phyloP scores from a whole-genome alignment of 139 green algal species.

The Coelastrella sp. region DNA sequence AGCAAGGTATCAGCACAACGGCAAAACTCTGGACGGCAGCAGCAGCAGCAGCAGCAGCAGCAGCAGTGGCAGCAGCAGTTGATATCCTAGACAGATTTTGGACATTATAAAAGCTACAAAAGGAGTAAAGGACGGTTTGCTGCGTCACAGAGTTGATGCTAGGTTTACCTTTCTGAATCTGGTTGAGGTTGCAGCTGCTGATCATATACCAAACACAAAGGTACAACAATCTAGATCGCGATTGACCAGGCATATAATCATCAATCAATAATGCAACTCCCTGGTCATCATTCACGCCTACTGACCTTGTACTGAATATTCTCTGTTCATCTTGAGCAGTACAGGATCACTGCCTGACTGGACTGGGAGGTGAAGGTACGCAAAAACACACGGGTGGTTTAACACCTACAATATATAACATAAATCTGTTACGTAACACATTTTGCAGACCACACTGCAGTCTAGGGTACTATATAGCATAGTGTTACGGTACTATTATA shows the following conservation, averaged over 20 bases:
- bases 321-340: constrained; percentile 89
- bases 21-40: constrained; percentile 70
- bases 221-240: too few relatives aligned
- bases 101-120: too few relatives aligned
- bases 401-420: constrained; percentile 45
- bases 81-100: too few relatives aligned
- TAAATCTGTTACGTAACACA: not conserved
- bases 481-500: too few relatives aligned
- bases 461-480: too few relatives aligned
- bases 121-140: not conserved
- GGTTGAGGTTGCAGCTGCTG: too few relatives aligned
- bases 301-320: constrained; percentile 86
- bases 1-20: constrained; percentile 83
- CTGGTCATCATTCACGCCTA: not conserved
- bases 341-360: constrained; percentile 88
- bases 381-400: constrained; percentile 83
- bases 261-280: not conserved
- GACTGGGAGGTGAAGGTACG: constrained; percentile 94
- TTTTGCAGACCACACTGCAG: not conserved
- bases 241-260: not conserved
- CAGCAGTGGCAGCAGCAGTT: not conserved
- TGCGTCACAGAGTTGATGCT: not conserved
- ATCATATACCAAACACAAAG: too few relatives aligned
- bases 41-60: not conserved
- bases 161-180: too few relatives aligned